Conservation (phyloP, 2,329 filamentous ascomycete species). For the Xylaria sp. region DNA sequence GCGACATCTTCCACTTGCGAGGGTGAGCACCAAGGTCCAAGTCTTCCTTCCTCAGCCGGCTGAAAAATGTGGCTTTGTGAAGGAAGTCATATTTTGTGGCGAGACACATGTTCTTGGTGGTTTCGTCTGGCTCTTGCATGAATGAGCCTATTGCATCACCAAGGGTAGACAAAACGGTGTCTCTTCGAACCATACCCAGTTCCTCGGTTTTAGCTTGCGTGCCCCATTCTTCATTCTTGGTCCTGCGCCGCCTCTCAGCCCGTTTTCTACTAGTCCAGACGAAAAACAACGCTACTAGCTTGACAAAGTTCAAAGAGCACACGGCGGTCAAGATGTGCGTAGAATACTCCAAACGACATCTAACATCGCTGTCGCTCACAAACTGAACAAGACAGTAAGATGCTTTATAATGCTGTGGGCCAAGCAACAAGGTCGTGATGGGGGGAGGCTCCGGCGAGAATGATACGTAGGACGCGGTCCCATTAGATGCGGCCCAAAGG, state of each 20-base stretch:
- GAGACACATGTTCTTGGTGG: slow-evolving; percentile 44
- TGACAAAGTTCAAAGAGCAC: slow-evolving; percentile 42
- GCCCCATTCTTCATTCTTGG: slow-evolving; percentile 18
- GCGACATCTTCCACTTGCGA: slow-evolving; percentile 26
- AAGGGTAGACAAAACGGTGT: slow-evolving; percentile 42
- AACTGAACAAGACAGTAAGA: slow-evolving; percentile 45
- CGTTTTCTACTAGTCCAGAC: slow-evolving; percentile 35
- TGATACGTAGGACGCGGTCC: slow-evolving; percentile 28
- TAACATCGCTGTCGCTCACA: not conserved
- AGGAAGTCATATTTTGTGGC: slow-evolving; percentile 41
- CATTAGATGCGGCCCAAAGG: slow-evolving; percentile 45
- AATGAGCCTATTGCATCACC: slow-evolving; percentile 48
- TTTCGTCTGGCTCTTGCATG: slow-evolving; percentile 42
- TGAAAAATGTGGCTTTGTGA: not conserved
- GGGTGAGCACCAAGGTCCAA: not conserved
- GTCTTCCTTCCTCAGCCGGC: not conserved
- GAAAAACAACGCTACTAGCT: slow-evolving; percentile 37
- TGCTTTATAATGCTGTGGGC: slow-evolving; percentile 41
- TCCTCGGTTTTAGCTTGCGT: slow-evolving; percentile 2
- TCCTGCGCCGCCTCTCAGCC: slow-evolving; percentile 14
- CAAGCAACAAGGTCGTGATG: slow-evolving; percentile 40
- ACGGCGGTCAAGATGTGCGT: slow-evolving; percentile 41
- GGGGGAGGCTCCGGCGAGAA: slow-evolving; percentile 16
- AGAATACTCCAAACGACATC: slow-evolving; percentile 46
- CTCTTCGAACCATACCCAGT: not conserved